These are phyloP conservation scores for Solanum hybrid DNA, from an alignment of 305 asterid species.

Conservation along the genomic window DNA sequence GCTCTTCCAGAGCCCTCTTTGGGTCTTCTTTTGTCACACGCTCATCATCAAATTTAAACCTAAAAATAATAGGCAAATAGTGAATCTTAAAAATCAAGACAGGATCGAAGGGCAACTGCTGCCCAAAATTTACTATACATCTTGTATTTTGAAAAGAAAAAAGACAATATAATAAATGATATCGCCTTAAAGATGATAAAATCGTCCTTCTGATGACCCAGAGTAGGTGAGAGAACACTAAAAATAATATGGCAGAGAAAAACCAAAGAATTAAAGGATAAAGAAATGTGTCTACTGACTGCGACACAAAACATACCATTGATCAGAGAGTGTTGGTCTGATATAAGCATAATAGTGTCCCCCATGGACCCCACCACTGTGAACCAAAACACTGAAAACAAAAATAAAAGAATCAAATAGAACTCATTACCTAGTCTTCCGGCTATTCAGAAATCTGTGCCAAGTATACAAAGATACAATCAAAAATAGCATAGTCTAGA, in stretches of 20 bases:
- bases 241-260: neutral
- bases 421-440: neutral
- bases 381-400: conserved; percentile 56
- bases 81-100: neutral
- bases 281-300: neutral
- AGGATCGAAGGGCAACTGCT: neutral
- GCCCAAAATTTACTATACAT: neutral
- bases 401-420: conserved; percentile 9
- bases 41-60: conserved; percentile 72
- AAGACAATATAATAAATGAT: neutral
- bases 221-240: neutral
- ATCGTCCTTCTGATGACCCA: neutral
- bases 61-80: conserved; percentile 12
- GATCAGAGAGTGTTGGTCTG: conserved; percentile 79
- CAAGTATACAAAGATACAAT: neutral
- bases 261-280: neutral
- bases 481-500: neutral
- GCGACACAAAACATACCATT: conserved; percentile 43
- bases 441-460: neutral
- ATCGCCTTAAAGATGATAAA: neutral
- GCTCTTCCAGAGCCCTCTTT: conserved; percentile 62
- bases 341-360: conserved; percentile 86
- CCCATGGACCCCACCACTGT: conserved; percentile 72
- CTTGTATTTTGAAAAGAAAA: neutral
- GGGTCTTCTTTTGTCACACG: conserved; percentile 54